Percentiles rank a stretch among this genome's conserved stretches.
phyloP scores from a whole-genome alignment of 495 filamentous ascomycete genomes.

The Penicillium parvum region DNA sequence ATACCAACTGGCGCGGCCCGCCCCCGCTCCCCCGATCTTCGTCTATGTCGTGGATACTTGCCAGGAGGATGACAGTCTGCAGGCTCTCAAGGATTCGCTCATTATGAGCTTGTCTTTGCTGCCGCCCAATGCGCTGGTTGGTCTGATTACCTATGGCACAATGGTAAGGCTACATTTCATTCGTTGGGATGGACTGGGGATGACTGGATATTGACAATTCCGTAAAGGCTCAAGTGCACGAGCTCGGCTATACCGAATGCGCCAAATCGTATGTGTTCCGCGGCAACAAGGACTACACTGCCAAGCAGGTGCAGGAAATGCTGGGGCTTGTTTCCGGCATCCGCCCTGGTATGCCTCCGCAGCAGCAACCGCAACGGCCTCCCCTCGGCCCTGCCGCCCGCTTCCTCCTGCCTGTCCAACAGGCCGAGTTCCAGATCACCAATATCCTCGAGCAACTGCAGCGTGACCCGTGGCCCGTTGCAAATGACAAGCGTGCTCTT shows the following conservation, averaged over 20 bases:
- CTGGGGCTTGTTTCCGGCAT: constrained; percentile 68
- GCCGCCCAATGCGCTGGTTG: constrained; percentile 89
- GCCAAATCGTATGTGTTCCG: constrained; percentile 99
- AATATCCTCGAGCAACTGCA: constrained; percentile 95
- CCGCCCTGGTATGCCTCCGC: constrained; percentile 67
- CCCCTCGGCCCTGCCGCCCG: constrained; percentile 78
- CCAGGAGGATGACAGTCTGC: constrained; percentile 95
- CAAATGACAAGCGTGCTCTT: constrained; percentile 86
- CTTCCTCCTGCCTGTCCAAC: constrained; percentile 91
- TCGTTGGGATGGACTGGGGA: neutral
- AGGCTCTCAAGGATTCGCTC: constrained; percentile 91
- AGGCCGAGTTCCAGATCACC: constrained; percentile 97
- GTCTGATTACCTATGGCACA: constrained; percentile 91
- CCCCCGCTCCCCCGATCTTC: constrained; percentile 92
- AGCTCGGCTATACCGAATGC: constrained; percentile 96
- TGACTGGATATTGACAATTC: constrained; percentile 20
- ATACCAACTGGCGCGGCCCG: constrained; percentile 88
- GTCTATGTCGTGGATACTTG: constrained; percentile 98
- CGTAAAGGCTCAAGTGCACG: constrained; percentile 97
- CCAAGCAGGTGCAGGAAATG: constrained; percentile 99
- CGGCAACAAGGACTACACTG: constrained; percentile 93
- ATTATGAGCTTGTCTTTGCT: constrained; percentile 96
- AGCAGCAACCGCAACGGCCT: constrained; percentile 70
- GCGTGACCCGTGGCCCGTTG: constrained; percentile 96
- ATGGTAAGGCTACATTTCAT: constrained; percentile 60